Evolutionary conservation across 257 asterid species (phyloP), one percentile per base, ranked within the genome.

Genomic region (Fraxinus anomala): DNA sequence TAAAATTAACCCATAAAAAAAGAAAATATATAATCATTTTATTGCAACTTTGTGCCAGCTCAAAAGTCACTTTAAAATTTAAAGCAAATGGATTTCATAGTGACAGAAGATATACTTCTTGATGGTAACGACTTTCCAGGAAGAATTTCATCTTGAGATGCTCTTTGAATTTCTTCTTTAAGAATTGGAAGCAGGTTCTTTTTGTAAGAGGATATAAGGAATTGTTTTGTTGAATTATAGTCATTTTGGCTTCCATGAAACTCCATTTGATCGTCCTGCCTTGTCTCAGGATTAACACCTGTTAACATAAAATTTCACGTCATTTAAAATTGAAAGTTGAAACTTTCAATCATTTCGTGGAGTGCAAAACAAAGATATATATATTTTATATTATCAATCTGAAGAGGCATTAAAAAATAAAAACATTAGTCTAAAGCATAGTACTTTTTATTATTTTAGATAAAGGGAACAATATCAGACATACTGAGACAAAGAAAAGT

Each of bases 241-340:
- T 85, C 89, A 42, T 90, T 96, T 39, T 69, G 79, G 69, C 83
- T 88, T 31, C 85, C 89, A 30, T 82, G 81, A 81, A 86, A 75
- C 65, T 91, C 94, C 12, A 39, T 66, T 66, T 83, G 83, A 47
- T 92, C 97, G 80, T 89, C 94, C 12, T 86, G 91, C 66, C 91
- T 85, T 80, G 94, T 79, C 74, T 92, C 98, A 42, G 89, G 91
- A 68, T 88, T 85, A 70, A 92, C 85, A 69, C 97, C 98, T 93
- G 91, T 83, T 30, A 9, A 26, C 1, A 16, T 13, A 26, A 9
- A 42, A 42, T 11, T 42, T 42, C 49, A 42, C 4, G 17, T 42
- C 49, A 42, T 11, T 2, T 42, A 42, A 42, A 11, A 11, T 11
- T 42, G 16, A 42, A 42, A 42, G 4, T 42, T 42, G 13, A 40